Base-by-base conservation (phyloP, 371 early-diverging fungal species). In the Globomyces sp. region DNA sequence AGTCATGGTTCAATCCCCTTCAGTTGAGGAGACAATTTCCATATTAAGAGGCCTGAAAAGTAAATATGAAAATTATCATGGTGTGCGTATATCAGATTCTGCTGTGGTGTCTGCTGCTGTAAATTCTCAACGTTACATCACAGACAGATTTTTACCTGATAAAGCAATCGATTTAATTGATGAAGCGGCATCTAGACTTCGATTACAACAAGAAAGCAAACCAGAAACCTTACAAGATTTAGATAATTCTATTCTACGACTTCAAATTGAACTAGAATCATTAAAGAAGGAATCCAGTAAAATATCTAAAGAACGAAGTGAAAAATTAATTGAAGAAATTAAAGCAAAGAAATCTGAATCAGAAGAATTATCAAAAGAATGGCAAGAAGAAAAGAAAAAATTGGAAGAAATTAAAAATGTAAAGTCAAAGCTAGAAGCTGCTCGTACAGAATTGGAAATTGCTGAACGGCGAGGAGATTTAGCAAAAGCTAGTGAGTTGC, bases 151-250 rank as follows among this genome's bases (percentile, higher is more conserved):
- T 59, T 75, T 91, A 39, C 90, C 90, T 2, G 90, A 90, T 74
- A 84, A 86, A 65, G 96, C 96, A 3, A 93, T 95, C 71, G 95
- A 94, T 77, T 71, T 95, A 2, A 80, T 95, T 11, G 72, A 92
- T 72, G 95, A 94, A 74, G 95, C 95, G 8, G 91, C 90, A 69
- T 92, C 95, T 34, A 89, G 89, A 72, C 87, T 90, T 0, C 89
- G 94, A 58, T 91, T 95, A 1, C 92, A 93, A 69, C 82, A 92
- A 2, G 95, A 95, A 66, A 90, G 90, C 0, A 90, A 92, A 68
- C 95, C 95, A 3, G 95, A 94, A 77, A 82, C 84, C 52, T 92
- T 94, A 42, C 95, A 94, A 76, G 83, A 88, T 0, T 80, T 94
- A n/a, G 93, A 94, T 68, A 87, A 95, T 51, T 83, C 83, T 10